Evolutionary conservation across 495 filamentous ascomycete species (phyloP), one percentile per base, ranked within the genome.

Genomic region (Cenococcum geophilum): DNA sequence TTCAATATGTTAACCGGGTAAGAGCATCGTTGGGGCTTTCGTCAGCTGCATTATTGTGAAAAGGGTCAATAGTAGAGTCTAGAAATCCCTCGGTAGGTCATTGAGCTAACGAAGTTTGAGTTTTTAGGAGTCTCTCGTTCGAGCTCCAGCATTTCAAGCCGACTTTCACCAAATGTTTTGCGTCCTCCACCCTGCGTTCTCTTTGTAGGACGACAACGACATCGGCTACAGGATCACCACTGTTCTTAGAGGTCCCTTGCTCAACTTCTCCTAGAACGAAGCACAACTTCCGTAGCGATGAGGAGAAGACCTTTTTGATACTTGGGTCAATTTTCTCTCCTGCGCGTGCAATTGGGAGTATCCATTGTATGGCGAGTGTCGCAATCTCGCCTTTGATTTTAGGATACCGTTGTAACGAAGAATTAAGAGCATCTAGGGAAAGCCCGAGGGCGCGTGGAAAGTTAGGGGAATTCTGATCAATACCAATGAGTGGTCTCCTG

Each of bases 371-470:
- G n/a, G 64, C 66, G 10, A 36, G 16, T 52, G 63, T 47, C 14
- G 60, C 58, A 2, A 72, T 35, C 23, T 54, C 63, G 12, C 27
- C 47, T 34, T 61, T 63, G 3, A 37, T 22, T 1, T 59, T 21
- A 5, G 68, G 57, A 25, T 45, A 21, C 10, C 64, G 34, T 36
- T 64, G 5, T 3, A 68, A 55, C 18, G 70, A 52, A 36, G 62
- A n/a, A 21, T 71, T 77, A 64, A 97, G 74, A 36, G 81, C 75
- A 2, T 78, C 76, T 25, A 97, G 76, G 12, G 83, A 79, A 55
- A 77, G 76, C 40, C 83, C 80, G 42, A 98, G 70, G 34, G 84
- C 84, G 53, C 77, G 75, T 1, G 92, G 91, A 75, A 96, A 96
- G 4, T 80, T 80, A 12, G 83, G 75, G 4, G 87, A 87, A 25